These are phyloP conservation scores for Trichoderma koningii DNA, from an alignment of 2,329 filamentous ascomycete genomes.

Conservation along the genomic window DNA sequence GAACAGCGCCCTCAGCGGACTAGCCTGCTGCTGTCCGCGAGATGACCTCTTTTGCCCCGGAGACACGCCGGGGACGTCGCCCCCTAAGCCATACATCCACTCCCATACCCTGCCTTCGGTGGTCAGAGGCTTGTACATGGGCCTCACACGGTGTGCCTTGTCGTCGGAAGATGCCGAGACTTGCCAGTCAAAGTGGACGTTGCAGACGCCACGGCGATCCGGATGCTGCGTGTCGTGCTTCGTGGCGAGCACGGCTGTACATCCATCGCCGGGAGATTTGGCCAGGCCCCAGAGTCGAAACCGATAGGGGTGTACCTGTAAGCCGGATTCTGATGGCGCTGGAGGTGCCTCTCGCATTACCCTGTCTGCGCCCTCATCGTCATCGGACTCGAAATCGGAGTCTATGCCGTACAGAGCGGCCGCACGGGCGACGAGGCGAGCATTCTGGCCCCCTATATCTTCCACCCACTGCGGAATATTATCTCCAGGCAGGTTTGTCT, in stretches of 20 bases:
- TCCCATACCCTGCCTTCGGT: constrained; percentile 60
- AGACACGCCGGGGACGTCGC: constrained; percentile 48
- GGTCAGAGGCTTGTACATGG: constrained; percentile 41
- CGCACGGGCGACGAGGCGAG: constrained; percentile 49
- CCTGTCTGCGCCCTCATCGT: constrained; percentile 31
- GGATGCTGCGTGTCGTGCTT: constrained; percentile 52
- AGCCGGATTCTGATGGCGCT: constrained; percentile 32
- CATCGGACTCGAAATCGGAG: constrained; percentile 34
- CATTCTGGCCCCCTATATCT: constrained; percentile 48
- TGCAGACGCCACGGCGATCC: constrained; percentile 45
- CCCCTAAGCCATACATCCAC: constrained; percentile 60
- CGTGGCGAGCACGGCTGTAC: constrained; percentile 54
- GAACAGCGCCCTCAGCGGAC: constrained; percentile 44
- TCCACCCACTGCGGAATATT: constrained; percentile 50
- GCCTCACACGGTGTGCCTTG: neutral
- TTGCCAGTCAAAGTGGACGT: constrained; percentile 43
- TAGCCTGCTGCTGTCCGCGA: constrained; percentile 29
- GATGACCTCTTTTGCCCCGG: constrained; percentile 32
- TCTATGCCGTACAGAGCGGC: constrained; percentile 45
- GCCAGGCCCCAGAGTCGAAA: constrained; percentile 58
- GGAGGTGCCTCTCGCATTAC: constrained; percentile 26
- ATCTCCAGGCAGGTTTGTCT: constrained; percentile 48
- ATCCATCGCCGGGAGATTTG: constrained; percentile 53
- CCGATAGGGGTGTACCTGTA: constrained; percentile 52
- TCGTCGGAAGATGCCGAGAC: constrained; percentile 28